Percentiles rank a stretch among this genome's conserved stretches.
Evolutionary conservation across 225 moss, liverwort and hornwort species (phyloP).

Genomic region (Anthoceros angustus): DNA sequence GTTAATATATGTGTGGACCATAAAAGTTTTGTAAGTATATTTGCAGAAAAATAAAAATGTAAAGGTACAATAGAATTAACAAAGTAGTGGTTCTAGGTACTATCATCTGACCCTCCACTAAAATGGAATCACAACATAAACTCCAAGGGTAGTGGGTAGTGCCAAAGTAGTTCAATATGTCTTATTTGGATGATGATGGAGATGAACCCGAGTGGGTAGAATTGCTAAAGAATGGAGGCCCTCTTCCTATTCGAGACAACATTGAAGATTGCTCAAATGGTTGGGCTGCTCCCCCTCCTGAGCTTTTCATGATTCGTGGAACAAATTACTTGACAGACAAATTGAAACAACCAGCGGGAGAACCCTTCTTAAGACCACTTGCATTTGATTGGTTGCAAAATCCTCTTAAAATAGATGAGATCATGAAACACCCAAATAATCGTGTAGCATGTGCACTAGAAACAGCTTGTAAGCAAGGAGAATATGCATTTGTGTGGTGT

Average conservation of each 20-base stretch:
- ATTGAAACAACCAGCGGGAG: conserved; percentile 47
- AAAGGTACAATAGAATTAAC: no score
- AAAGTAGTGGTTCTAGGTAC: no score
- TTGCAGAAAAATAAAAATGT: no score
- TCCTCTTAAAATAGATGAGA: conserved; percentile 43
- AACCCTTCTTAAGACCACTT: conserved; percentile 41
- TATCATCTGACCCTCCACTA: no score
- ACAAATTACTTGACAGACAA: conserved; percentile 41
- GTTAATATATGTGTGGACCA: no score
- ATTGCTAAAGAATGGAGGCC: conserved; percentile 34
- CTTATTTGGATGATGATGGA: conserved; percentile 10
- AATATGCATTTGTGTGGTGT: conserved; percentile 48
- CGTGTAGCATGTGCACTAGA: conserved; percentile 37
- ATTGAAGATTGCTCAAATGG: conserved; percentile 25
- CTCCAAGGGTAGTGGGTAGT: no score
- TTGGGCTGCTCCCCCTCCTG: conserved; percentile 54
- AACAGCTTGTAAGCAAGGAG: conserved; percentile 23
- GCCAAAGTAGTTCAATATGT: not conserved
- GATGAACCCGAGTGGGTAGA: conserved; percentile 31
- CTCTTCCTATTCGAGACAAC: conserved; percentile 26
- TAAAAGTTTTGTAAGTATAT: no score
- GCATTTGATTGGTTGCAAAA: conserved; percentile 75
- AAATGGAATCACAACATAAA: no score
- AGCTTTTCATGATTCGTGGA: conserved; percentile 50
- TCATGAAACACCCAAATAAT: conserved; percentile 40